phyloP scores from a whole-genome alignment of 1,284 basidiomycete genomes.

The Heterobasidion irregulare region DNA sequence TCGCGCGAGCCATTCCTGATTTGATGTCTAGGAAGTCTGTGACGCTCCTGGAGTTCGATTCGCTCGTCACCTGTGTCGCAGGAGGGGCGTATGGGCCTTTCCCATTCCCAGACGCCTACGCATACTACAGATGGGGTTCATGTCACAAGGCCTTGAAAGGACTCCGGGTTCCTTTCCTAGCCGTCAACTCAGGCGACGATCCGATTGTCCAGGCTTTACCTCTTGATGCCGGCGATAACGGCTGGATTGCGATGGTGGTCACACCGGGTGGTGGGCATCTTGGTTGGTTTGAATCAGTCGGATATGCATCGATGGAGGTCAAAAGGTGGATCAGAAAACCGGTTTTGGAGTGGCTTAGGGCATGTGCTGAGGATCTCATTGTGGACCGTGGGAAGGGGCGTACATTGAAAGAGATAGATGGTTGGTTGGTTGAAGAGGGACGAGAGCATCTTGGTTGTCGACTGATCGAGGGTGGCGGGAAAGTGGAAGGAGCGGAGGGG shows the following conservation, averaged over 20 bases:
- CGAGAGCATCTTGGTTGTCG: constrained; percentile 41
- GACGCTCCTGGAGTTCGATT: constrained; percentile 55
- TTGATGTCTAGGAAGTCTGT: constrained; percentile 35
- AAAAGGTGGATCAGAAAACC: constrained; percentile 68
- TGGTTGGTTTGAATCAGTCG: constrained; percentile 80
- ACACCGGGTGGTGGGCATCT: constrained; percentile 87
- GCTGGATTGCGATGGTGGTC: constrained; percentile 63
- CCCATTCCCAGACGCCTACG: constrained; percentile 68
- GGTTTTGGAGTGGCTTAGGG: constrained; percentile 67
- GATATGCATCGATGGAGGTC: constrained; percentile 28
- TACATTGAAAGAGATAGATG: constrained; percentile 40
- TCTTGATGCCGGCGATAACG: constrained; percentile 48
- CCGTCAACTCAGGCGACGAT: constrained; percentile 88
- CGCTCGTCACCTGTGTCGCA: constrained; percentile 60
- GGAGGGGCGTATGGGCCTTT: constrained; percentile 78
- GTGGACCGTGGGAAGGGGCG: constrained; percentile 22
- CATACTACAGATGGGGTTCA: constrained; percentile 78
- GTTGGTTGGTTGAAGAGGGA: constrained; percentile 50
- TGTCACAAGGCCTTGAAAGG: constrained; percentile 44
- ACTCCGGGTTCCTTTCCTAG: constrained; percentile 67
- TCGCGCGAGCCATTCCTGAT: constrained; percentile 38
- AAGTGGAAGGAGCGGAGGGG: constrained; percentile 28
- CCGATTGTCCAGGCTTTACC: constrained; percentile 72
- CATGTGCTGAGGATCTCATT: constrained; percentile 47
- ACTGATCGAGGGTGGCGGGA: constrained; percentile 26